Base-by-base conservation (phyloP, 2,329 filamentous ascomycete genomes). In the Cladobotryum protrusum region DNA sequence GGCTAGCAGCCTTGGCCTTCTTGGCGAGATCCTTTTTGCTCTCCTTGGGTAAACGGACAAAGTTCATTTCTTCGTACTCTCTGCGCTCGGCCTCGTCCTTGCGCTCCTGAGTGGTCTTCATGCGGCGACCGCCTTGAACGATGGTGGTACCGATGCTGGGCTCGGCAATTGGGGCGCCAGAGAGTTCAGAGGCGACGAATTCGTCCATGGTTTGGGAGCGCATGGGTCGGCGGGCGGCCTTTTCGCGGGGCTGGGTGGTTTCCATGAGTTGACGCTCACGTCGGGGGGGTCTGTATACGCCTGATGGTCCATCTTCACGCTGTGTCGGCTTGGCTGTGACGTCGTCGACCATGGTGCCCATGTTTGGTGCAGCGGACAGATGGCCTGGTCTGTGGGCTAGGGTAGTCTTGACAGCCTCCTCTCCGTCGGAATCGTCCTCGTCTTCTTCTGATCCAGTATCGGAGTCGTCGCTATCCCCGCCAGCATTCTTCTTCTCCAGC, bases 141-240 rank as follows among this genome's bases (percentile, higher is more conserved):
- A 96, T 95, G 15, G 88, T 96, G 50, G 87, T 93, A 53, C 93
- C 95, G 60, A 99, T 95, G 58, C 87, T 95, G 48, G 92, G 90
- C 65, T 95, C 81, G 1, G 90, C 88, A 51, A 89, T 70, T 1
- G 93, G 93, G 2, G 89, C 89, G 5, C 78, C 70, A 0, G 89
- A 91, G 52, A 97, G 77, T 67, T 99, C 93, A 15, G 87, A 83
- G 45, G 79, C 82, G 55, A 99, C 82, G 61, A 95, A 99, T 63
- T 97, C 92, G 63, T 97, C 91, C 63, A 99, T 83, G 1, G 90
- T 89, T 43, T 84, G 83, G 0, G 91, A 96, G 63, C 87, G 88
- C 54, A 80, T 76, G 3, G 82, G 79, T 39, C 80, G 76, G 39
- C 81, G 79, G 3, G 83, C 76, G 29, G 72, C 69, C 55, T 82